These are phyloP conservation scores for Leishmania gerbilli DNA, from an alignment of 208 protist species.

Conservation along the genomic window DNA sequence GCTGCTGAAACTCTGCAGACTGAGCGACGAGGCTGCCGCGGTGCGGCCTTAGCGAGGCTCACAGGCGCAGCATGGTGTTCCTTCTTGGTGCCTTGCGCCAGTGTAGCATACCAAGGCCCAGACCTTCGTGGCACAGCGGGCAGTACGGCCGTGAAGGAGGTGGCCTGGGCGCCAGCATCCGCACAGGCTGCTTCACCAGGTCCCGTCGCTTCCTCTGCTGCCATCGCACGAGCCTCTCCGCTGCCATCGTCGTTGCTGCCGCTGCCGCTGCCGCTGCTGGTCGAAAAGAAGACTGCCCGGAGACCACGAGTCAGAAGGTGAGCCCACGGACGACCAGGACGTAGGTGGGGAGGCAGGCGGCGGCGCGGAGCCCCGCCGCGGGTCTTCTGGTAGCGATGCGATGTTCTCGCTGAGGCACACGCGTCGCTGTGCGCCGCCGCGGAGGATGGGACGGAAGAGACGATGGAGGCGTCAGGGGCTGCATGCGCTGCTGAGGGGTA, in stretches of 20 bases:
- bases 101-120: constrained; percentile 30
- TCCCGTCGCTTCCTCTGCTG: background rate
- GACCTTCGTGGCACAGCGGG: constrained; percentile 2
- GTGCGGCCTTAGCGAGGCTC: background rate
- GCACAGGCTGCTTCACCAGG: background rate
- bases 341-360: constrained; percentile 23
- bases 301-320: constrained; percentile 27
- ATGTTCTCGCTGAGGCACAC: background rate
- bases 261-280: constrained; percentile 8
- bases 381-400: background rate
- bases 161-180: background rate
- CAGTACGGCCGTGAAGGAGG: background rate
- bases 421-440: background rate
- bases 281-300: constrained; percentile 13
- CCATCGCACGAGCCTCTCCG: background rate
- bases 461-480: background rate
- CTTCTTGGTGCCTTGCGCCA: constrained; percentile 3
- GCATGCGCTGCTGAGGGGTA: background rate
- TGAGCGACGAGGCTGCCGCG: background rate
- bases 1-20: background rate
- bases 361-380: background rate
- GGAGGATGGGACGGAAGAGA: background rate
- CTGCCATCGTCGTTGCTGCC: background rate
- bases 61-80: background rate
- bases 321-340: constrained; percentile 17